phyloP scores from a whole-genome alignment of 2,329 filamentous ascomycete genomes.

The Apiospora kogelbergensis region DNA sequence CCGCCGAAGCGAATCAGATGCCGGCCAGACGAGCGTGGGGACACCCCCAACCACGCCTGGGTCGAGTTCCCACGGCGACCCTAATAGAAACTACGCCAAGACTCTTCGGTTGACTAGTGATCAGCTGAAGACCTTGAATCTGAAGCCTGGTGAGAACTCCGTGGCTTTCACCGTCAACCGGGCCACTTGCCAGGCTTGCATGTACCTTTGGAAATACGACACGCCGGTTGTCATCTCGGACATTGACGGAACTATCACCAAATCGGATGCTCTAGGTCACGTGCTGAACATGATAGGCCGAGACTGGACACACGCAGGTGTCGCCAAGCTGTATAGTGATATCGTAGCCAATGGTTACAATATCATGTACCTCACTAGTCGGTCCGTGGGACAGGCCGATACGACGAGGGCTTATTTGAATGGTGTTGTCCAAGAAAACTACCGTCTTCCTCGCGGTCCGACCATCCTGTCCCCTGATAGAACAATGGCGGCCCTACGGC shows the following conservation, averaged over 20 bases:
- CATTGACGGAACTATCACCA: constrained; percentile 98
- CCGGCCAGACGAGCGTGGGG: constrained; percentile 52
- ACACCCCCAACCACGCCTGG: constrained; percentile 72
- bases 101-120: constrained; percentile 93
- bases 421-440: constrained; percentile 85
- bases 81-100: constrained; percentile 90
- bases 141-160: constrained; percentile 83
- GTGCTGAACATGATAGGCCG: constrained; percentile 95
- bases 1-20: constrained; percentile 67
- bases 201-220: constrained; percentile 92
- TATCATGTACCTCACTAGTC: constrained; percentile 95
- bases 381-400: constrained; percentile 91
- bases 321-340: constrained; percentile 96
- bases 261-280: constrained; percentile 92
- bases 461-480: constrained; percentile 94
- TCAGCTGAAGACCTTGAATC: constrained; percentile 80
- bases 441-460: constrained; percentile 81
- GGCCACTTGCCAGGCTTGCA: constrained; percentile 85
- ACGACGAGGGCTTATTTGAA: constrained; percentile 86
- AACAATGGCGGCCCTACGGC: constrained; percentile 87
- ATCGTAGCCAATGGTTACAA: constrained; percentile 97
- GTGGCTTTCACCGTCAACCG: constrained; percentile 97
- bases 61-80: constrained; percentile 60
- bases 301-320: constrained; percentile 96
- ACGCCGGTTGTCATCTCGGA: constrained; percentile 96